Conservation (phyloP, 169 alveolate species). For the Perkinsus olseni region DNA sequence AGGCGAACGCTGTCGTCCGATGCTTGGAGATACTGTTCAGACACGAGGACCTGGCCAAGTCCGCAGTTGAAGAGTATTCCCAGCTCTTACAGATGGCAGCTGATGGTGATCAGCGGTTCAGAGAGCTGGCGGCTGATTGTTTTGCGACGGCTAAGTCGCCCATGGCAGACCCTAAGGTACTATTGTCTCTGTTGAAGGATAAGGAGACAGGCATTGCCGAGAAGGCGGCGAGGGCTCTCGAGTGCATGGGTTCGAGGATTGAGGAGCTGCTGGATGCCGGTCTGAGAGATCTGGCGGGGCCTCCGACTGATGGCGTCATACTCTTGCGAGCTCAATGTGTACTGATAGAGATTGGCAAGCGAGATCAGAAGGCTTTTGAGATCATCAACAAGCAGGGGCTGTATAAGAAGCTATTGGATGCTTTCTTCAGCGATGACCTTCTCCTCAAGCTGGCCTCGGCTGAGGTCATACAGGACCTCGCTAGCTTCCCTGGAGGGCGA, state of each 20-base stretch:
- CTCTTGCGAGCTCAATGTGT: neutral
- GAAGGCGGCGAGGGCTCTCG: neutral
- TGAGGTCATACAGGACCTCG: neutral
- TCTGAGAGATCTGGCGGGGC: neutral
- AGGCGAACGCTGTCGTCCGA: neutral
- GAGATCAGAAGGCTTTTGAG: neutral
- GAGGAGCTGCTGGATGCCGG: neutral
- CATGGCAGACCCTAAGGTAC: neutral
- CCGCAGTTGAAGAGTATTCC: neutral
- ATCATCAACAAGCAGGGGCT: neutral
- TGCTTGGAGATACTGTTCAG: neutral
- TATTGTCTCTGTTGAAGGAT: neutral
- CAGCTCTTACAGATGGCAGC: neutral
- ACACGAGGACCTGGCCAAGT: neutral
- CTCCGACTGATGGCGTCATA: neutral
- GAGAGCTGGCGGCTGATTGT: neutral
- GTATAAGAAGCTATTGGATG: neutral
- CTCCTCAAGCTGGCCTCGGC: neutral
- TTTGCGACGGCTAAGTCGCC: neutral
- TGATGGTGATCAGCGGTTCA: neutral
- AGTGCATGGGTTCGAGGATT: neutral
- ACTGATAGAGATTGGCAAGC: neutral
- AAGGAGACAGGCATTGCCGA: neutral
- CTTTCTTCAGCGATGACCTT: neutral
- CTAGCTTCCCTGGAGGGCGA: neutral